Conservation (phyloP, 352 stramenopile species). For the Globisporangium camurandrum region DNA sequence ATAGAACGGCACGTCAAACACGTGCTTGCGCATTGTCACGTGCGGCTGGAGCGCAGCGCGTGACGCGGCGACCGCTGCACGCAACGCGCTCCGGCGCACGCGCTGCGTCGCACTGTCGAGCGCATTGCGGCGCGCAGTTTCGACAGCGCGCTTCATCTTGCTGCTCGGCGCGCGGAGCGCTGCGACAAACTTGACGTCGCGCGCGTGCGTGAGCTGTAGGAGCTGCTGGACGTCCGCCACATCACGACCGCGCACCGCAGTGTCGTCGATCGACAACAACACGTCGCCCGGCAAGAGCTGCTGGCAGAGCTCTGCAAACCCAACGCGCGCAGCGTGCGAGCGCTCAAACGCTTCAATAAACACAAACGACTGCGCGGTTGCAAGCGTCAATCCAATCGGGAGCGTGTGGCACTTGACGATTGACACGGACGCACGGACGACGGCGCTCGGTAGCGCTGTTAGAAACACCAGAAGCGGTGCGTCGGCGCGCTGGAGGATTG, state of each 20-base stretch:
- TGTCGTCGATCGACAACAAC: constrained; percentile 42
- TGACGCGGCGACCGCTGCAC: constrained; percentile 11
- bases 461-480: constrained; percentile 37
- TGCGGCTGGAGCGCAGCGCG: not conserved
- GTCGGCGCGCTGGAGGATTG: constrained; percentile 24
- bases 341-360: constrained; percentile 40
- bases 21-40: constrained; percentile 7
- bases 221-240: constrained; percentile 30
- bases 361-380: constrained; percentile 23
- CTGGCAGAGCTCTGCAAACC: constrained; percentile 43
- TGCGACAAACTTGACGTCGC: constrained; percentile 26
- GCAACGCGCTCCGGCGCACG: constrained; percentile 18
- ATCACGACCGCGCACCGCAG: constrained; percentile 17
- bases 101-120: constrained; percentile 25
- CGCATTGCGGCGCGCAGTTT: constrained; percentile 20
- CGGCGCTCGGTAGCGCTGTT: constrained; percentile 35
- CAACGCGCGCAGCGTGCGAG: constrained; percentile 17
- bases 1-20: constrained; percentile 63
- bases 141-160: constrained; percentile 29
- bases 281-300: constrained; percentile 69
- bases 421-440: constrained; percentile 49
- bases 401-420: constrained; percentile 48
- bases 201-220: constrained; percentile 16
- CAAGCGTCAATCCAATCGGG: constrained; percentile 31
- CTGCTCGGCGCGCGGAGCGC: constrained; percentile 26